These are phyloP conservation scores for Gautieria morchelliformis DNA, from an alignment of 768 basidiomycete species.

Conservation along the genomic window DNA sequence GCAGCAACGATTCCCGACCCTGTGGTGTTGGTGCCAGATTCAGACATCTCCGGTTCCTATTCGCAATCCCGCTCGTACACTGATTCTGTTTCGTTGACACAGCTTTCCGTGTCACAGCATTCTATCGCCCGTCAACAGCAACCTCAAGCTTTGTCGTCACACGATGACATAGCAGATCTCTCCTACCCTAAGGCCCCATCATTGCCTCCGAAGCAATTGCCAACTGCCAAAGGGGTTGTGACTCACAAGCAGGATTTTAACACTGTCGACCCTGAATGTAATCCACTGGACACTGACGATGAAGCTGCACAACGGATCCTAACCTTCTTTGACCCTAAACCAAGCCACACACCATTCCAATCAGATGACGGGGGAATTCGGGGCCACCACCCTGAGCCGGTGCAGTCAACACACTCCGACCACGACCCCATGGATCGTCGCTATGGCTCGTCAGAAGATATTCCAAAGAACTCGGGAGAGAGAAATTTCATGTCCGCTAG, in stretches of 20 bases:
- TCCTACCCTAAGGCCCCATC: neutral
- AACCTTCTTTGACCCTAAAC: neutral
- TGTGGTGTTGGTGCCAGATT: slow-evolving; percentile 45
- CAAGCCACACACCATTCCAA: neutral
- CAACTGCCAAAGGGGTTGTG: neutral
- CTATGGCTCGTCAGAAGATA: too few species aligned
- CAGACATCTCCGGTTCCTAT: slow-evolving; percentile 39
- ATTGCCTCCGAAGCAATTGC: neutral
- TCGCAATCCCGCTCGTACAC: slow-evolving; percentile 20
- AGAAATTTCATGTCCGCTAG: too few species aligned
- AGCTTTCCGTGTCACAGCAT: neutral
- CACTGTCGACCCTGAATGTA: neutral
- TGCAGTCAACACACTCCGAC: too few species aligned
- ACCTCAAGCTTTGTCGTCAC: neutral
- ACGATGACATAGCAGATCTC: neutral
- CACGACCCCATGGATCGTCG: too few species aligned
- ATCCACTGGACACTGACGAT: neutral
- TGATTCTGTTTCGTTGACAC: slow-evolving; percentile 16
- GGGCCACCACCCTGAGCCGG: too few species aligned
- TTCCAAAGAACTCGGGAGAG: neutral
- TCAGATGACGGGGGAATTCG: neutral
- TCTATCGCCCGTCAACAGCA: neutral
- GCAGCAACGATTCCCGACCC: slow-evolving; percentile 22
- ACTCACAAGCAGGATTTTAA: neutral
- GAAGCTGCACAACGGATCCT: neutral